Evolutionary conservation across 208 protist species (phyloP).

Genomic region (Acanthamoeba culbertsoni): DNA sequence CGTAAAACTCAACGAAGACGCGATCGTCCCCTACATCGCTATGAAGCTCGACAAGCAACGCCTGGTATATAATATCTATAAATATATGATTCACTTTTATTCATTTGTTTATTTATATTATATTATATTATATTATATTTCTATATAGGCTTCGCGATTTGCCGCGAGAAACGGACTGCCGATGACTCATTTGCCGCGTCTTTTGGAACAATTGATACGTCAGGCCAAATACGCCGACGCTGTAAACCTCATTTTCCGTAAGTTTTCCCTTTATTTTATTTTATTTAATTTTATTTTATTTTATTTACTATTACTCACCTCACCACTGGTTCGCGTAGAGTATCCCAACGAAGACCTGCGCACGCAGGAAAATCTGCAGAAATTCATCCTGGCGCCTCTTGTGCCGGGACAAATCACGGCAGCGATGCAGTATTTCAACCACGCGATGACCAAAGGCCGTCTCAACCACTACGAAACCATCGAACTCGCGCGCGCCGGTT

Average conservation of each 20-base stretch:
- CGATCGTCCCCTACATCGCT: conserved; percentile 95
- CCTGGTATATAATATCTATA: conserved; percentile 94
- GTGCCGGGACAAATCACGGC: conserved; percentile 90
- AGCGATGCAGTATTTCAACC: conserved; percentile 97
- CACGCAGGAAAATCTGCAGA: conserved; percentile 93
- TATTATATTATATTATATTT: conserved; percentile 92
- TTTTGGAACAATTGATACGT: background rate
- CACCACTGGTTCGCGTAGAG: background rate
- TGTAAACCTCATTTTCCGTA: conserved; percentile 14
- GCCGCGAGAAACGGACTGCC: background rate
- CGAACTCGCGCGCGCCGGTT: conserved; percentile 93
- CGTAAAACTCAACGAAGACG: conserved; percentile 91
- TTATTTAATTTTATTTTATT: background rate
- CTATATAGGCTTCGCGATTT: conserved; percentile 80
- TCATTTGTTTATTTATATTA: conserved; percentile 94
- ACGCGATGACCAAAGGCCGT: conserved; percentile 92
- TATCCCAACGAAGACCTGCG: conserved; percentile 90
- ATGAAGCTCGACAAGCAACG: conserved; percentile 91
- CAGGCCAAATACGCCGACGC: conserved; percentile 26
- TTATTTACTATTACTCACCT: too few relatives aligned
- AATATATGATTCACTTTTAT: conserved; percentile 68
- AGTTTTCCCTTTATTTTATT: background rate
- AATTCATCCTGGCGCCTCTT: conserved; percentile 75
- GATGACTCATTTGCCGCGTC: background rate
- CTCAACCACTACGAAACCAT: conserved; percentile 97